Percentiles rank a stretch among this genome's conserved stretches.
Conservation (phyloP, 345 rosid species). For the Heritiera fomes region DNA sequence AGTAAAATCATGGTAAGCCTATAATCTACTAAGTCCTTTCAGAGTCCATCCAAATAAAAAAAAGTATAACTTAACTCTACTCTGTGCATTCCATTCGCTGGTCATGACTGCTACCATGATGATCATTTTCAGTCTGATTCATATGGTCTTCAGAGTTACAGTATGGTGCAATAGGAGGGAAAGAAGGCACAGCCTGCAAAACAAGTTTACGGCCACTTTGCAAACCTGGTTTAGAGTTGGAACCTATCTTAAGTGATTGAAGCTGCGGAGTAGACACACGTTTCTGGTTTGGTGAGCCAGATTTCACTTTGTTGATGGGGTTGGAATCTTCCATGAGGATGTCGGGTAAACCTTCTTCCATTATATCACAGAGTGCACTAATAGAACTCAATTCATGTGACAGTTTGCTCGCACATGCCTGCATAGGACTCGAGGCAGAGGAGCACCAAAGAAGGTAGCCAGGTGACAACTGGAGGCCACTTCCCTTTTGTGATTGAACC, state of each 20-base stretch:
- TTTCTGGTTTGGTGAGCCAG: slow-evolving; percentile 29
- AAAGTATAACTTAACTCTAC: too few relatives aligned
- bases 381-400: slow-evolving; percentile 16
- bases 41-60: too few relatives aligned
- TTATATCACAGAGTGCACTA: slow-evolving; percentile 3
- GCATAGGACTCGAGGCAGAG: slow-evolving; percentile 24
- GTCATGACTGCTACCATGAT: not conserved
- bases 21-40: not conserved
- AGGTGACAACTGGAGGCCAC: slow-evolving; percentile 25
- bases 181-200: slow-evolving; percentile 30
- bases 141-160: slow-evolving; percentile 26
- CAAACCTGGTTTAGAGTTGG: slow-evolving; percentile 21
- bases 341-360: slow-evolving; percentile 21
- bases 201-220: slow-evolving; percentile 28
- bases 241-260: slow-evolving; percentile 23
- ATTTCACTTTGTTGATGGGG: slow-evolving; percentile 23
- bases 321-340: slow-evolving; percentile 20
- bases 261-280: slow-evolving; percentile 28
- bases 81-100: not conserved
- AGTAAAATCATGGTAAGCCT: not conserved
- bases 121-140: slow-evolving; percentile 16
- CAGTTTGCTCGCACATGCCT: slow-evolving; percentile 7
- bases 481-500: slow-evolving; percentile 15
- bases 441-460: slow-evolving; percentile 7
- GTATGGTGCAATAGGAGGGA: slow-evolving; percentile 34